Base-by-base conservation (phyloP, 2,329 filamentous ascomycete genomes). In the Knufia fluminis region DNA sequence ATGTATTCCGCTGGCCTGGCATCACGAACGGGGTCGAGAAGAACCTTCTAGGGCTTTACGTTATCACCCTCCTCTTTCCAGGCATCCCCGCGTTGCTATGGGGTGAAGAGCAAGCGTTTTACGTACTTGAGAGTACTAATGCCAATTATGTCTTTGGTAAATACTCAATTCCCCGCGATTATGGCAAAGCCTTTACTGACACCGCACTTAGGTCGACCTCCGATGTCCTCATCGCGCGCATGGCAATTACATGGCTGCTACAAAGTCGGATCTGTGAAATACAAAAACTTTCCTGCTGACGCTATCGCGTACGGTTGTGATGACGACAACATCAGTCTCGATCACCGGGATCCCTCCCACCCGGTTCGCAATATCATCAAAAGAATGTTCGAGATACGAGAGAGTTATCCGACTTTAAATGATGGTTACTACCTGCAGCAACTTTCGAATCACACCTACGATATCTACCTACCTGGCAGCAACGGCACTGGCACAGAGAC, bases 191-290 rank as follows among this genome's bases (percentile, higher is more conserved):
- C 33, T n/a, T 36, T 12, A 36, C 33, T 36, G 33, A 36, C 33
- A 4, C n/a, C 19, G 4, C 4, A n/a, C 3, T 17, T 3, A 36
- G 33, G 36, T 20, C 36, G 52, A 28, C 22, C 39, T 53, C 64
- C 76, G 3, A 76, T 78, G 67, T 67, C 69, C 7, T 70, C 73
- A 3, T 64, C 71, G 3, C 67, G 68, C 7, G 75, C 75, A 2
- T 79, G 76, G 76, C 73, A 77, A 54, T 64, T 71, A 47, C 76
- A 79, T 55, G 76, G 76, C 10, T 79, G 76, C 60, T 78, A 78
- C 62, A 66, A 65, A 3, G 64, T 77, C 8, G 67, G 68, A 3
- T 69, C 69, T 49, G 67, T 66, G 8, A 70, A 75, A 46, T 73
- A 76, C 56, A 68, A 68, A 52, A 59, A 73, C 9, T 72, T 73